Conservation (phyloP, 805 yeast species). For the Candida boidinii region DNA sequence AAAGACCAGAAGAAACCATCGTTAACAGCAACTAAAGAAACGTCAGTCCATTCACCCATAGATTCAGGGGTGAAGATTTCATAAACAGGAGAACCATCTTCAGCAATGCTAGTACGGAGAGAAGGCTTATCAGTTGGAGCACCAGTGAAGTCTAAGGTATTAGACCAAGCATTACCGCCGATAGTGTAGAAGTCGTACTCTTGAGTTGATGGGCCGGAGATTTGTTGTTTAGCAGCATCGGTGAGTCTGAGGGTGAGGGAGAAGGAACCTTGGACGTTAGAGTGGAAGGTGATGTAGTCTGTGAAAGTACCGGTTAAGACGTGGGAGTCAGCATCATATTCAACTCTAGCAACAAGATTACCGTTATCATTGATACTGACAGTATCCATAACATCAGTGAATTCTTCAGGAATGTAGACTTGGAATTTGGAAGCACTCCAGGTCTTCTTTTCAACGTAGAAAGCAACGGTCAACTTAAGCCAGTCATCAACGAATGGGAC, state of each 20-base stretch:
- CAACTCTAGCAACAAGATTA: background rate
- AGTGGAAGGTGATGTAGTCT: conserved; percentile 1
- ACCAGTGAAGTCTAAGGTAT: background rate
- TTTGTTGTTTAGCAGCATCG: background rate
- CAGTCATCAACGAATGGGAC: background rate
- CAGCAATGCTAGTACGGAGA: background rate
- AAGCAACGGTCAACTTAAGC: background rate
- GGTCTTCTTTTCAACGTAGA: background rate
- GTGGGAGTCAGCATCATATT: background rate
- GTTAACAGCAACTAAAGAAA: no score
- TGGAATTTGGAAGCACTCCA: background rate
- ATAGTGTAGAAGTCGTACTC: background rate
- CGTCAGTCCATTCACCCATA: background rate
- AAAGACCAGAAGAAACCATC: no score
- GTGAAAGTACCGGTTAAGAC: background rate
- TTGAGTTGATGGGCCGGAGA: background rate
- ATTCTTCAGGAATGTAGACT: conserved; percentile 1
- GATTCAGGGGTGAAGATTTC: background rate
- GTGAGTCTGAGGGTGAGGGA: background rate
- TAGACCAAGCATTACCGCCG: background rate
- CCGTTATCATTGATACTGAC: background rate
- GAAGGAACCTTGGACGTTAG: background rate
- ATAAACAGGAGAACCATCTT: background rate
- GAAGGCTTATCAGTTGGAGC: background rate
- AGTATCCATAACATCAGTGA: background rate